Percentiles rank a stretch among this genome's conserved stretches.
These are phyloP conservation scores for Moesziomyces globuligerus DNA, from an alignment of 1,284 basidiomycete species.

Conservation along the genomic window DNA sequence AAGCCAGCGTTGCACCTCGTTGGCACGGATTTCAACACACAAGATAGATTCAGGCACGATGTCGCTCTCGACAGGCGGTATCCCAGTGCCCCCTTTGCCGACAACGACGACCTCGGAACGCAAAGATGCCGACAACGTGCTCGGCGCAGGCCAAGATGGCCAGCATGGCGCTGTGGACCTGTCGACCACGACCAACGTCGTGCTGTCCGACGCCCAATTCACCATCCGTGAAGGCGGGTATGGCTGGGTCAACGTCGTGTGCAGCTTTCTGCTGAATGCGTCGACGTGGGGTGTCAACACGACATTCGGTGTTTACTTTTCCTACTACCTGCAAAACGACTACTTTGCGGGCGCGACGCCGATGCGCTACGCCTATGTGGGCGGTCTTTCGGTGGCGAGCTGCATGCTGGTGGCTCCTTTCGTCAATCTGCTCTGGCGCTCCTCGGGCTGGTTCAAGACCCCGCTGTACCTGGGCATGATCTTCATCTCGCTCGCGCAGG, in stretches of 20 bases:
- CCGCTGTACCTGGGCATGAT: slow-evolving; percentile 66
- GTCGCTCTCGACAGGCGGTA: slow-evolving; percentile 1
- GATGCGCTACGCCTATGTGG: slow-evolving; percentile 69
- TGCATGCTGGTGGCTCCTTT: slow-evolving; percentile 67
- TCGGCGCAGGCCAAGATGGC: neutral
- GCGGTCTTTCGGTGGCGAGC: slow-evolving; percentile 67
- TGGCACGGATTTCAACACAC: too few species aligned
- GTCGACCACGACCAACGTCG: slow-evolving; percentile 31
- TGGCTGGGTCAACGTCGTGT: slow-evolving; percentile 69
- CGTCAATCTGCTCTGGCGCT: slow-evolving; percentile 66
- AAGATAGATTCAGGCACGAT: neutral
- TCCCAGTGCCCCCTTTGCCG: neutral
- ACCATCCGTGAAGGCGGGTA: slow-evolving; percentile 69
- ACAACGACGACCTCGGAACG: neutral
- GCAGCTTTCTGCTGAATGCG: slow-evolving; percentile 66
- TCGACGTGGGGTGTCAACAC: slow-evolving; percentile 68
- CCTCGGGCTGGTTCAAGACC: slow-evolving; percentile 62
- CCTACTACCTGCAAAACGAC: slow-evolving; percentile 68
- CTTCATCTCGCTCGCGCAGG: slow-evolving; percentile 43
- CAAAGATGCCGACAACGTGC: neutral
- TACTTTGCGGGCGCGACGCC: slow-evolving; percentile 67
- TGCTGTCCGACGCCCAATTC: slow-evolving; percentile 35
- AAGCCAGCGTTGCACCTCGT: neutral
- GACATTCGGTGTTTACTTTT: slow-evolving; percentile 69
- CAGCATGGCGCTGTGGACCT: slow-evolving; percentile 11